These are phyloP conservation scores for Fraxinus velutina DNA, from an alignment of 305 asterid species.

Conservation along the genomic window DNA sequence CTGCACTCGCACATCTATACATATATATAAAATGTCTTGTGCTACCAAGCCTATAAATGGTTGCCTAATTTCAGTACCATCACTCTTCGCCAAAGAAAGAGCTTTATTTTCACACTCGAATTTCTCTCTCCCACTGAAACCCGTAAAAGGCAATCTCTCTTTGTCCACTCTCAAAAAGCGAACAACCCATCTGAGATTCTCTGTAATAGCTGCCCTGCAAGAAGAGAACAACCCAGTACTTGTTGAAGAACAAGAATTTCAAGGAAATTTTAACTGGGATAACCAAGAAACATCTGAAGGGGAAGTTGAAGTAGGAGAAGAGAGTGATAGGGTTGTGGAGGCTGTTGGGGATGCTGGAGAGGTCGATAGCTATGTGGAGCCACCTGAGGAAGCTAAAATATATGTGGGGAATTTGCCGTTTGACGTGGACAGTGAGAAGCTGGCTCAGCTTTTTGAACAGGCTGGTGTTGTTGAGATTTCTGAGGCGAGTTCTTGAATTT, in stretches of 20 bases:
- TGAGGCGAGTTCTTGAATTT: slow-evolving; percentile 41
- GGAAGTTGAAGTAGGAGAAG: slow-evolving; percentile 23
- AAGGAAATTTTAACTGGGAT: slow-evolving; percentile 33
- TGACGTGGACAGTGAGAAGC: slow-evolving; percentile 56
- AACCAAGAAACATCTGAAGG: slow-evolving; percentile 13
- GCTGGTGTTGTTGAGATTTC: slow-evolving; percentile 85
- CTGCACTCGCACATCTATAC: neutral
- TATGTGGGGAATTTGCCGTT: slow-evolving; percentile 86
- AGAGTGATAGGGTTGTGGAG: slow-evolving; percentile 23
- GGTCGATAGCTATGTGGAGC: slow-evolving; percentile 38
- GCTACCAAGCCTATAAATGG: slow-evolving; percentile 30
- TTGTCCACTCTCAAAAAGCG: slow-evolving; percentile 24
- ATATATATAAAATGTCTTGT: slow-evolving; percentile 32
- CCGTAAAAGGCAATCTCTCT: slow-evolving; percentile 35
- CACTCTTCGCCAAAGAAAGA: slow-evolving; percentile 25
- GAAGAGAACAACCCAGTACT: slow-evolving; percentile 53
- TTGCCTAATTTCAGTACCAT: slow-evolving; percentile 37
- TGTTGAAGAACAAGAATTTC: slow-evolving; percentile 36
- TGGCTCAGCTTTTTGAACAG: slow-evolving; percentile 65
- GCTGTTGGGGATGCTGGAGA: slow-evolving; percentile 37
- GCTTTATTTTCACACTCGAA: slow-evolving; percentile 16
- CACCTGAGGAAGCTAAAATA: slow-evolving; percentile 73
- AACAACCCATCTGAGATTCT: slow-evolving; percentile 35
- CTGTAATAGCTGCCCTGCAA: slow-evolving; percentile 44
- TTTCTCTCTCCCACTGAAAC: slow-evolving; percentile 22